These are phyloP conservation scores for Roridomyces roridus DNA, from an alignment of 768 basidiomycete genomes.

Conservation along the genomic window DNA sequence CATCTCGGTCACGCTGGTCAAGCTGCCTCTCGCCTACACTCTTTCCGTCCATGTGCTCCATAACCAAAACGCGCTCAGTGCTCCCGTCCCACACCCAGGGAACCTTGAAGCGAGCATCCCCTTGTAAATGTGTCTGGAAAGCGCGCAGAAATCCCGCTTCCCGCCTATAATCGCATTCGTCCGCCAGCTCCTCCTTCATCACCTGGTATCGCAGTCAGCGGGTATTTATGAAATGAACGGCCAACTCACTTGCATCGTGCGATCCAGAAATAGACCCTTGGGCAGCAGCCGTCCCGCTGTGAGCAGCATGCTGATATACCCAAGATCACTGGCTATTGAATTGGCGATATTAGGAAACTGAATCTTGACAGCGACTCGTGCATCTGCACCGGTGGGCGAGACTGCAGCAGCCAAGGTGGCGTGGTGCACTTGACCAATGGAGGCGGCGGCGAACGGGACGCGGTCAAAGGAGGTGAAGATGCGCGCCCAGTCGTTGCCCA, in stretches of 20 bases:
- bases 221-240: constrained; percentile 13
- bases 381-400: constrained; percentile 61
- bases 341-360: constrained; percentile 93
- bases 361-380: constrained; percentile 81
- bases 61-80: constrained; percentile 85
- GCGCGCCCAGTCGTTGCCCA: constrained; percentile 77
- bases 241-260: constrained; percentile 69
- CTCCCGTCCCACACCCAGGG: constrained; percentile 88
- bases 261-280: constrained; percentile 87
- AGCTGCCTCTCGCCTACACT: constrained; percentile 79
- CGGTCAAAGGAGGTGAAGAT: constrained; percentile 80
- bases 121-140: constrained; percentile 66
- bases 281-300: constrained; percentile 84
- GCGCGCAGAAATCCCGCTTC: constrained; percentile 76
- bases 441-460: constrained; percentile 92
- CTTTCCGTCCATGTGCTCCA: constrained; percentile 82
- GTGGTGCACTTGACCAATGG: constrained; percentile 94
- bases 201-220: constrained; percentile 51
- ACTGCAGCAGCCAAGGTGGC: constrained; percentile 63
- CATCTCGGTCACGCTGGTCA: constrained; percentile 69
- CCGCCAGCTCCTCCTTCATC: constrained; percentile 86
- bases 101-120: constrained; percentile 75
- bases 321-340: constrained; percentile 87
- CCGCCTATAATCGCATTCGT: constrained; percentile 90
- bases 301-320: constrained; percentile 83